phyloP scores from a whole-genome alignment of 495 filamentous ascomycete genomes.

The Lophium mytilinum region DNA sequence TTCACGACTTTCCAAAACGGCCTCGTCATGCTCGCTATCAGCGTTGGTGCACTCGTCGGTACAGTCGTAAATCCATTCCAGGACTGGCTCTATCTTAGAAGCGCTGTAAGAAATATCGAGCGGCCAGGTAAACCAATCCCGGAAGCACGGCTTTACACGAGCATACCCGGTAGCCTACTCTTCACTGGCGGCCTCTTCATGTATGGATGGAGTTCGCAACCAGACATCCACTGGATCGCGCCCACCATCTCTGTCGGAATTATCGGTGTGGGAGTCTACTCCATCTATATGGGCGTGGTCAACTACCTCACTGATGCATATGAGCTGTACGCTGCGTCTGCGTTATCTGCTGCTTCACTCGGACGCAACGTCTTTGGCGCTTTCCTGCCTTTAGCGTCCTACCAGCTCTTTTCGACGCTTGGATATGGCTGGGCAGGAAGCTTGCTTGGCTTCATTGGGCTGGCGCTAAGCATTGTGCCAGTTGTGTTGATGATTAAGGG shows the following conservation, averaged over 20 bases:
- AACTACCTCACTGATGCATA: conserved; percentile 45
- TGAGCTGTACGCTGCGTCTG: conserved; percentile 38
- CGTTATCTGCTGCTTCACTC: conserved; percentile 37
- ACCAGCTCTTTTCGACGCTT: conserved; percentile 35
- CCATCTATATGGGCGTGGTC: conserved; percentile 42
- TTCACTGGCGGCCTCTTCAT: conserved; percentile 29
- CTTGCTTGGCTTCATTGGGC: conserved; percentile 39
- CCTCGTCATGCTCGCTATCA: conserved; percentile 38
- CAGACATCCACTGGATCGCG: conserved; percentile 29
- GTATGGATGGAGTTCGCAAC: conserved; percentile 27
- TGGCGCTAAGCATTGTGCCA: conserved; percentile 26
- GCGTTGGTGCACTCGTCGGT: conserved; percentile 37
- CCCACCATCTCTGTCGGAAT: conserved; percentile 27
- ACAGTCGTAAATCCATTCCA: conserved; percentile 42
- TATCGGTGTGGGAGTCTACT: conserved; percentile 29
- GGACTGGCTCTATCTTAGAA: conserved; percentile 35
- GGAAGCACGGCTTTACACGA: conserved; percentile 31
- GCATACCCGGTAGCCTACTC: conserved; percentile 21
- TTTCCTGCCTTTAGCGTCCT: conserved; percentile 40
- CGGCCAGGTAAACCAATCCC: conserved; percentile 26
- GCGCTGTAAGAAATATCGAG: conserved; percentile 15
- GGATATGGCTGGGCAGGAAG: conserved; percentile 41
- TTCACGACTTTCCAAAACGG: conserved; percentile 34
- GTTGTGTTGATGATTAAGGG: neutral
- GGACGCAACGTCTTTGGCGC: conserved; percentile 38